Base-by-base conservation (phyloP, 257 asterid genomes). In the Scutellaria barbata region DNA sequence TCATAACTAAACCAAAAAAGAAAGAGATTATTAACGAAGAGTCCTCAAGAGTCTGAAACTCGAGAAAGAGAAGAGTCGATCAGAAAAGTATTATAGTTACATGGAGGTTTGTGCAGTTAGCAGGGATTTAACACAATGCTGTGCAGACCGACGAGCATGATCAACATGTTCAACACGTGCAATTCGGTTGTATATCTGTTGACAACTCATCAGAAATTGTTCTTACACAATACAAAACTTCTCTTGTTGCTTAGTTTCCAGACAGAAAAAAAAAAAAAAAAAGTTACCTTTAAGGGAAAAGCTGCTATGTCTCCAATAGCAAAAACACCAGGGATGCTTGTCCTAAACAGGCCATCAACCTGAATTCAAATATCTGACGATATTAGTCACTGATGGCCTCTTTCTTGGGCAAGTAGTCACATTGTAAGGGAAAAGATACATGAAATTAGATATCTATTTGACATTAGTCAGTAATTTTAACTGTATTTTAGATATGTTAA, bases 291-390 rank as follows among this genome's bases (percentile, higher is more conserved):
- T 62, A 93, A 81, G 63, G 98, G 97, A 80, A 93, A 93, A 66
- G 98, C 98, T 13, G 97, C 94, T 51, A 93, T 96, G 80, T 93
- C 97, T 64, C 98, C 98, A 75, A 90, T 82, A 46, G 98, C 97
- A 72, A 93, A 93, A 62, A 93, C 85, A 73, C 96, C 98, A 4
- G 98, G 98, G 77, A 85, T 30, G 69, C 54, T 84, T 64, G 98
- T 87, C 45, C 96, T 82, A 83, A 93, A 93, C 81, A 76, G 90
- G 75, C 98, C 95, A 80, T 93, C 97, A 37, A 93, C 98, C 98
- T 93, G 86, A 77, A 67, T 62, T 78, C 17, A 66, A 76, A 54
- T 25, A 22, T 73, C 64, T 14, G 63, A 69, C 57, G 20, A 64
- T 63, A 54, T 37, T 54, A 43, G 30, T 52, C 22, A 5, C 18